A percentile compares a stretch with the other conserved stretches of the same genome.
Evolutionary conservation across 139 green algal genomes (phyloP).

Genomic region (Chlorella sp.): DNA sequence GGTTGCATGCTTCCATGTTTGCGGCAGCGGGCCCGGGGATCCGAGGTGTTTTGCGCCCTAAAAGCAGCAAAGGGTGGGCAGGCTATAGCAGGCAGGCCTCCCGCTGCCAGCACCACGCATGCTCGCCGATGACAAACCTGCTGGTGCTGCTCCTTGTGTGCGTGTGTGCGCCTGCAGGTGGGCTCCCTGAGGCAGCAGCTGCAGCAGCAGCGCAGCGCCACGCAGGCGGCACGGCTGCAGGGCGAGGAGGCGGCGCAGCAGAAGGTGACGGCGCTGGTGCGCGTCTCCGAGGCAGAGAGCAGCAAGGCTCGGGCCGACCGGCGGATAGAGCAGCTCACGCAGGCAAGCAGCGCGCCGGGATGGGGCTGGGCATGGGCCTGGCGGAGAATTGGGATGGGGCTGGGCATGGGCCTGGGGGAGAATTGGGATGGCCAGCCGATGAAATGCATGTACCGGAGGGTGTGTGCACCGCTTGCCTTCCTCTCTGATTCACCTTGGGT

Average conservation of each 20-base stretch:
- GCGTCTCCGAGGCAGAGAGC: slow-evolving; percentile 33
- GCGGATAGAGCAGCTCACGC: slow-evolving; percentile 17
- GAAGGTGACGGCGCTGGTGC: slow-evolving; percentile 44
- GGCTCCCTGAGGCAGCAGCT: slow-evolving; percentile 12
- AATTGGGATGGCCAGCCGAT: too few species aligned
- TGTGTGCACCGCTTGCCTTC: not conserved
- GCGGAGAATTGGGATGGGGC: not conserved
- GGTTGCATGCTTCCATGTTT: too few species aligned
- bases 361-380: too few species aligned
- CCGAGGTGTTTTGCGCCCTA: too few species aligned
- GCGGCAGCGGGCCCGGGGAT: too few species aligned
- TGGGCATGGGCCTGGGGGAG: too few species aligned
- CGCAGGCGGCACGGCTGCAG: not conserved
- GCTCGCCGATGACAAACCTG: not conserved
- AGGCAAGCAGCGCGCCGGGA: not conserved
- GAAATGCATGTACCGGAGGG: too few species aligned
- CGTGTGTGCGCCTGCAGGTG: slow-evolving; percentile 18
- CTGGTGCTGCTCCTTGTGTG: too few species aligned
- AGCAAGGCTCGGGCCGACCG: slow-evolving; percentile 1
- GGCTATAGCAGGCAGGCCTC: too few species aligned
- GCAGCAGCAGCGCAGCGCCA: not conserved
- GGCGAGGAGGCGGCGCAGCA: slow-evolving; percentile 38
- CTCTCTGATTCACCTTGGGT: too few species aligned
- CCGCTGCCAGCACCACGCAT: too few species aligned
- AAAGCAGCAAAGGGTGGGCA: too few species aligned